Base-by-base conservation (phyloP, 148 eudicot species). In the Rhododendron griersonianum region DNA sequence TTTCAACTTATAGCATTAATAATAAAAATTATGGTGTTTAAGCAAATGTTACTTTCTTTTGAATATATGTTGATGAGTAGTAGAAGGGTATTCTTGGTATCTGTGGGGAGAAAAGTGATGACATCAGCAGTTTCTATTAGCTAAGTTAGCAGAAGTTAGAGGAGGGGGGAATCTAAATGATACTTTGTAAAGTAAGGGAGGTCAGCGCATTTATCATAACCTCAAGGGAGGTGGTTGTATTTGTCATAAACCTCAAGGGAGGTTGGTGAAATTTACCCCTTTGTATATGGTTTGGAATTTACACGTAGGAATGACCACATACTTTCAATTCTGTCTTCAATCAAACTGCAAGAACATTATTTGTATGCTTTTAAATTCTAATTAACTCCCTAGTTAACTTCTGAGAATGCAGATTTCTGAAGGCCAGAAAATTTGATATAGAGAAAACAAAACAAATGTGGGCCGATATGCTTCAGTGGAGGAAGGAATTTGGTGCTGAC, bases 381-480 rank as follows among this genome's bases (percentile, higher is more conserved):
- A 53, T 53, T 53, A 33, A 30, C 83, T 81, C 15, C 10, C 39
- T 50, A 16, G 35, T 48, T 3, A 67, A 86, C 59, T 41, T 87
- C 47, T 63, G 33, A 57, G 39, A 16, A 11, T 69, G 73, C 86
- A 87, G 89, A 80, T 87, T 87, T 87, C 75, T 87, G 84, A 87
- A 84, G 86, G 89, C 89, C 39, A 87, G 89, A 80, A 87, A 87
- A 80, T 87, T 87, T 51, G 89, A 87, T 53, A 79, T 87, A n/a
- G 89, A 87, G 81, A 87, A 87, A 84, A 75, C 86, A 67, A 87
- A 87, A 84, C 86, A 87, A 84, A 87, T 87, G 89, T 87, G 89
- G 89, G 51, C 81, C 35, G 86, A 87, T 81, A 87, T 87, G 89
- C 86, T 87, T 80, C 80, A 41, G 21, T 87, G 89, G 89, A 84